Percentiles rank a stretch among this genome's conserved stretches.
Evolutionary conservation across 805 yeast genomes (phyloP).

Genomic region (Candida germanica): DNA sequence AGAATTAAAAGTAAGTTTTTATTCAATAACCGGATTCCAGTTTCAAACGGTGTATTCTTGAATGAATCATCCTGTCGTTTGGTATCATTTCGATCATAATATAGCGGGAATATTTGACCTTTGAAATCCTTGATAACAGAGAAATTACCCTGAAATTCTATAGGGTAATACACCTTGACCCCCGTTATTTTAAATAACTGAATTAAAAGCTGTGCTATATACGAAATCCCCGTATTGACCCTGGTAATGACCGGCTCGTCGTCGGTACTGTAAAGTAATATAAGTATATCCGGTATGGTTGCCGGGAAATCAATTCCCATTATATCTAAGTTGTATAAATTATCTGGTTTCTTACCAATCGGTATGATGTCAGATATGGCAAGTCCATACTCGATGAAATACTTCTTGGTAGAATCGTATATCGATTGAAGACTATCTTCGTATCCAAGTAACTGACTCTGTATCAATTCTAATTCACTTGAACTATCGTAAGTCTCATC

Average conservation of each 20-base stretch:
- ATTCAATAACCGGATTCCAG: constrained; percentile 29
- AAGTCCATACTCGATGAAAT: constrained; percentile 14
- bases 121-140: constrained; percentile 24
- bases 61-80: constrained; percentile 17
- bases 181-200: constrained; percentile 24
- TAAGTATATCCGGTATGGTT: constrained; percentile 26
- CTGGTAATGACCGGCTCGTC: constrained; percentile 16
- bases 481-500: constrained; percentile 14
- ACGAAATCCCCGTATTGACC: constrained; percentile 31
- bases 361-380: constrained; percentile 23
- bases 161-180: constrained; percentile 25
- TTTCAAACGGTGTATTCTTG: constrained; percentile 28
- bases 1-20: constrained; percentile 27
- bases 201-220: constrained; percentile 27
- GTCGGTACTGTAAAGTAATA: constrained; percentile 24
- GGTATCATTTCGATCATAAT: constrained; percentile 20
- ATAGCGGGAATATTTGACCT: constrained; percentile 24
- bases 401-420: constrained; percentile 18
- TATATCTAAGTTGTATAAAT: constrained; percentile 25
- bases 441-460: constrained; percentile 27
- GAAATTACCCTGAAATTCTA: constrained; percentile 20
- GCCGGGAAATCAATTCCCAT: constrained; percentile 36
- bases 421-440: constrained; percentile 17
- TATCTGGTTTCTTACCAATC: constrained; percentile 23
- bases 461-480: constrained; percentile 23